A percentile compares a stretch with the other conserved stretches of the same genome.
Conservation (phyloP, 2,329 filamentous ascomycete genomes). For the Bipolaris victoriae region DNA sequence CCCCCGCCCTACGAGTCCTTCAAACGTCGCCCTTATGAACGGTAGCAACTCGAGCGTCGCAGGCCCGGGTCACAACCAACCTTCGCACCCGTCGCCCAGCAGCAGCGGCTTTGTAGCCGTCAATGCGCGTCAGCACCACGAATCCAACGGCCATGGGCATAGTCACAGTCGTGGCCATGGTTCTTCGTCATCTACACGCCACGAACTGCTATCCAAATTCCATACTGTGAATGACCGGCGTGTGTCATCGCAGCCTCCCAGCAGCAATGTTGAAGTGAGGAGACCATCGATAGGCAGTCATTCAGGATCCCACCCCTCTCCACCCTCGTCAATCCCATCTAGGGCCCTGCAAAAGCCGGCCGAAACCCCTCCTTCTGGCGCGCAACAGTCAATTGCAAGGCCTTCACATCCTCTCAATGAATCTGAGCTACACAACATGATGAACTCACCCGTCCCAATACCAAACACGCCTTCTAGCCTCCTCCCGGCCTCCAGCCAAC, state of each 20-base stretch:
- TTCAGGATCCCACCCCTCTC: conserved; percentile 34
- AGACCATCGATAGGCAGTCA: conserved; percentile 39
- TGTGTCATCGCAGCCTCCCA: conserved; percentile 36
- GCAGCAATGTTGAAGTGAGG: conserved; percentile 29
- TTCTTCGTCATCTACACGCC: conserved; percentile 62
- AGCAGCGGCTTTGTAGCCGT: conserved; percentile 64
- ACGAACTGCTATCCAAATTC: conserved; percentile 68
- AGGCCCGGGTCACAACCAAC: conserved; percentile 9
- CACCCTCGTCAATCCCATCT: conserved; percentile 27
- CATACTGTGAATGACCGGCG: conserved; percentile 63
- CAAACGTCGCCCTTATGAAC: conserved; percentile 52
- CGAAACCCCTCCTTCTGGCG: conserved; percentile 23
- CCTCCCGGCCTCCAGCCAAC: conserved; percentile 54
- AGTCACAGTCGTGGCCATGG: conserved; percentile 49
- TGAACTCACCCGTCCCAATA: conserved; percentile 59
- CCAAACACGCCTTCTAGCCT: conserved; percentile 61
- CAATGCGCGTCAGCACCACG: conserved; percentile 56
- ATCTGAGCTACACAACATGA: conserved; percentile 50
- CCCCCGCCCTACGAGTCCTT: conserved; percentile 47
- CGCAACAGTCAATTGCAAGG: conserved; percentile 25
- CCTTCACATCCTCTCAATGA: conserved; percentile 40
- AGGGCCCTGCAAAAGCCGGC: conserved; percentile 40
- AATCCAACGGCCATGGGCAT: conserved; percentile 33
- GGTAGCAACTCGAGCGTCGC: conserved; percentile 39
- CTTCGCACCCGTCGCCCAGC: conserved; percentile 48